phyloP scores from a whole-genome alignment of 2,329 filamentous ascomycete genomes.

The Penicillium sp. region DNA sequence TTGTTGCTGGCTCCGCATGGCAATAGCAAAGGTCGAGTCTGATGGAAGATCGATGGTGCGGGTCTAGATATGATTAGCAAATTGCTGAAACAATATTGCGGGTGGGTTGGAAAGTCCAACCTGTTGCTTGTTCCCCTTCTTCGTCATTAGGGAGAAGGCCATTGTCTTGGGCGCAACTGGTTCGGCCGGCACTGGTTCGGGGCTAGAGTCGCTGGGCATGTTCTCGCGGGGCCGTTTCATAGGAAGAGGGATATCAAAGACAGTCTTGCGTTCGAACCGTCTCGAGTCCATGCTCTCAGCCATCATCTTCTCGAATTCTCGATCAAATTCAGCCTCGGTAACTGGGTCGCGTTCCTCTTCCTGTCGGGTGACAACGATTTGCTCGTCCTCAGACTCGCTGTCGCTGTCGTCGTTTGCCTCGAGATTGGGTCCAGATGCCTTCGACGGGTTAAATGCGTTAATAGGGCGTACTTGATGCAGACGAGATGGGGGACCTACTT shows the following conservation, averaged over 20 bases:
- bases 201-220: conserved; percentile 38
- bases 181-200: conserved; percentile 22
- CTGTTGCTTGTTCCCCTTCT: conserved; percentile 93
- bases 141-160: conserved; percentile 94
- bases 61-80: conserved; percentile 56
- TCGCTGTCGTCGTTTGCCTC: conserved; percentile 43
- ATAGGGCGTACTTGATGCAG: conserved; percentile 1
- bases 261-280: conserved; percentile 89
- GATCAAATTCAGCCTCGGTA: conserved; percentile 94
- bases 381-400: conserved; percentile 66
- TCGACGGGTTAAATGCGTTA: conserved; percentile 10
- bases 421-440: conserved; percentile 45
- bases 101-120: conserved; percentile 45
- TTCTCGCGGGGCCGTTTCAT: conserved; percentile 70
- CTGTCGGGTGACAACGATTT: conserved; percentile 85
- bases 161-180: conserved; percentile 61
- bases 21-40: conserved; percentile 90
- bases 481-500: conserved; percentile 25
- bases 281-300: conserved; percentile 91
- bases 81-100: neutral
- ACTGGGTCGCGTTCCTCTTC: conserved; percentile 90
- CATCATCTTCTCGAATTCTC: conserved; percentile 98
- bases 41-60: conserved; percentile 81
- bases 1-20: conserved; percentile 93
- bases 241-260: conserved; percentile 96